phyloP scores from a whole-genome alignment of 495 filamentous ascomycete species.

The Aspergillus avenaceus region DNA sequence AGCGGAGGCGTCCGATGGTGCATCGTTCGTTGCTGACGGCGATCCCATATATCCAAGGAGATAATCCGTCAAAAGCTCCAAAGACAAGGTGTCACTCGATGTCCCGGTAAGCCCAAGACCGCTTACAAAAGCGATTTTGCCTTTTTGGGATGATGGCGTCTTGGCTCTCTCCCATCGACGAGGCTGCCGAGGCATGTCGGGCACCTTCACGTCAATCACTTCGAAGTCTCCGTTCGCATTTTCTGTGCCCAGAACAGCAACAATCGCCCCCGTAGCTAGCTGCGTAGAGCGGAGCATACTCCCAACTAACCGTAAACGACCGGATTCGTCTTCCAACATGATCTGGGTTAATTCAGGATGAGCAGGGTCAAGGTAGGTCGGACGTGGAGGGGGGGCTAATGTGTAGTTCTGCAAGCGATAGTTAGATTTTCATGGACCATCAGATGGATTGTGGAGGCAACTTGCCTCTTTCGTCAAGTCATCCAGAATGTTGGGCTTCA shows the following conservation, averaged over 20 bases:
- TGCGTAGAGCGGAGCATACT: constrained; percentile 55
- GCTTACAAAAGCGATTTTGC: constrained; percentile 83
- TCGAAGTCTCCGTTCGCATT: constrained; percentile 89
- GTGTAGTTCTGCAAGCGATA: constrained; percentile 66
- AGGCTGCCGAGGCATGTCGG: constrained; percentile 79
- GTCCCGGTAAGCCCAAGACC: constrained; percentile 78
- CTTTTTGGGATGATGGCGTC: constrained; percentile 32
- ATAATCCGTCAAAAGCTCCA: constrained; percentile 80
- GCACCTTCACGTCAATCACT: constrained; percentile 81
- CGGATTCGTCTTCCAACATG: constrained; percentile 95
- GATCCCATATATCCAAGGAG: constrained; percentile 75
- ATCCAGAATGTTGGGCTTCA: constrained; percentile 96
- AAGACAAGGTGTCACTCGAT: constrained; percentile 62
- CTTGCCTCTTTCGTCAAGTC: constrained; percentile 88
- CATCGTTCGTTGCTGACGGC: constrained; percentile 40
- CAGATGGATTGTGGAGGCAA: constrained; percentile 1
- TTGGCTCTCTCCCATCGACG: constrained; percentile 65
- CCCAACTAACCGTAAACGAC: constrained; percentile 79
- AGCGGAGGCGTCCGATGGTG: constrained; percentile 42
- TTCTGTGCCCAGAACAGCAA: constrained; percentile 90
- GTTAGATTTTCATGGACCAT: constrained; percentile 8
- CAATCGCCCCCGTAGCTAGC: constrained; percentile 85
- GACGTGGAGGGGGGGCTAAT: constrained; percentile 70
- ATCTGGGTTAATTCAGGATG: constrained; percentile 51
- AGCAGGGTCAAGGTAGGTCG: constrained; percentile 62